Evolutionary conservation across 148 eudicot species (phyloP), one percentile per base, ranked within the genome.

Genomic region (Spergularia bocconei): DNA sequence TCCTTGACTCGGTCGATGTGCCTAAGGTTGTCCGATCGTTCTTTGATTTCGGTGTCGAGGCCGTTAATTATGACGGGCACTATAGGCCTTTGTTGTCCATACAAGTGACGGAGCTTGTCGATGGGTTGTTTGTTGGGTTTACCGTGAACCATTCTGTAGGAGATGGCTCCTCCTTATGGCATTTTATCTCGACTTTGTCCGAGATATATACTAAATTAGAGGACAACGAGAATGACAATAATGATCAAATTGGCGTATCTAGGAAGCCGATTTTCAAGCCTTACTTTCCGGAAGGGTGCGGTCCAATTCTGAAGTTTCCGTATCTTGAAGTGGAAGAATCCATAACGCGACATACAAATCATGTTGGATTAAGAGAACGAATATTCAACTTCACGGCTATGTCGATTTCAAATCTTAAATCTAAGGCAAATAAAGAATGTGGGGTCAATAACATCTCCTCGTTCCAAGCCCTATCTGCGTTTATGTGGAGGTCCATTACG

Each of bases 401-500:
- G 5, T 53, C 67, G 10, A 7, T 70, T 0, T 33, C 66, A 0
- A 14, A 7, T 4, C 51, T 80, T 0, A 80, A 80, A 25, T 57
- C 72, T 4, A 25, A n/a, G 25, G 79, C 82, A 1, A 90, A 90
- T 15, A 63, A 78, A 56, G 69, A 72, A 75, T 47, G 17, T 6
- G 61, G 75, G 8, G 20, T 21, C 9, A 1, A 29, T 14, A 88
- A 68, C 41, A 85, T 89, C 14, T 91, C 97, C 5, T 93, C 97
- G 0, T 91, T 91, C 59, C 97, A 91, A 62, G 92, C 98, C 7
- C 80, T 93, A 3, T 62, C 82, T 39, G 97, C 87, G 39, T 87
- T 85, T 79, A 74, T 93, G 47, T 93, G 98, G 98, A 79, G 91
- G 25, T 78, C 91, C 15, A 90, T 92, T 57, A 90, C 91, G 0